Base-by-base conservation (phyloP, 1,139 yeast genomes). In the Lizanozyma gosingica region DNA sequence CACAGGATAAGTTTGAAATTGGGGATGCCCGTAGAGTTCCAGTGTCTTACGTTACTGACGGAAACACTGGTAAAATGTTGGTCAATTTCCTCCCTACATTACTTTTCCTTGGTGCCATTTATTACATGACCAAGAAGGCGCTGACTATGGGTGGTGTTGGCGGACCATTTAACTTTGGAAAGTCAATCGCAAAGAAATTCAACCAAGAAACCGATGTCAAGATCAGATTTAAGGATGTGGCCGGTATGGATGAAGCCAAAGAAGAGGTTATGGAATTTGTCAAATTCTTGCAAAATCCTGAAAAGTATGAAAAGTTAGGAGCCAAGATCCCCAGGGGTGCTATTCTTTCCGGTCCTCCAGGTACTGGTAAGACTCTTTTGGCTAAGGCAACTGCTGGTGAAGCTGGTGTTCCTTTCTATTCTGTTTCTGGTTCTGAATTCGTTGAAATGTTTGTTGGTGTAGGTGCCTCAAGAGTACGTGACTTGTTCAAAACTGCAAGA, bases 341-440 rank as follows among this genome's bases (percentile, higher is more conserved):
- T 11, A 87, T 92, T 48, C 68, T 94, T 45, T 85, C 95, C 14
- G 98, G 98, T 44, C 96, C 97, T n/a, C 98, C 98, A 39, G 98
- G 98, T 71, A 92, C 98, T 4, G 98, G 98, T 80, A 92, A 92
- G 62, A 92, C 98, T 1, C 68, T 92, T 47, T 68, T 92, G 43
- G 98, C 98, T n/a, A 90, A 86, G 60, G 98, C 98, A 3, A 92
- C 97, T 36, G 98, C 98, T 1, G 98, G 98, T 48, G 98, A 92
- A 62, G 97, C 97, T 0, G 95, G 92, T 39, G 98, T 92, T 37
- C 97, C 98, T 34, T 92, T 92, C 56, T 78, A 79, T 50, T 83
- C 95, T 14, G 97, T 92, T 11, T 85, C 95, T 4, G 98, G 97
- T 50, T 88, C 97, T n/a, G 97, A 92, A 58, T 92, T 92, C 51